phyloP scores from a whole-genome alignment of 257 asterid genomes.

The Lantana camara region DNA sequence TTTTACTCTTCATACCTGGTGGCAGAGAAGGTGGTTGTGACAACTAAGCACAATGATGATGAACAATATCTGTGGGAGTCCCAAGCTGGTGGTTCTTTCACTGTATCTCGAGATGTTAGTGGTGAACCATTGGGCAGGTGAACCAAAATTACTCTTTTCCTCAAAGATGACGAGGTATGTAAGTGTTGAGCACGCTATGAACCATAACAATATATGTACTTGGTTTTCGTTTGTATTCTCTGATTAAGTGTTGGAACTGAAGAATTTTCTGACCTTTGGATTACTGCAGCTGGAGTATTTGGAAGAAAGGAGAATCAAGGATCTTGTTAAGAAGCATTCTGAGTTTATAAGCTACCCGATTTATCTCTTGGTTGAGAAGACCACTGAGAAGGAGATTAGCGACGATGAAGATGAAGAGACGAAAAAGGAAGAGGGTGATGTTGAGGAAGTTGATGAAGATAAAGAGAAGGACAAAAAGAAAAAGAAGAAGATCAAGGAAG shows the following conservation, averaged over 20 bases:
- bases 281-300: conserved; percentile 30
- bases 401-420: conserved; percentile 41
- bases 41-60: too few species aligned
- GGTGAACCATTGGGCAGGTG: conserved; percentile 41
- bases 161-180: conserved; percentile 38
- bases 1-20: too few species aligned
- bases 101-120: conserved; percentile 21
- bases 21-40: too few species aligned
- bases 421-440: conserved; percentile 30
- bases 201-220: too few species aligned
- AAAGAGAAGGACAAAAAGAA: conserved; percentile 28
- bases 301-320: too few species aligned
- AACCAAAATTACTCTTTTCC: conserved; percentile 34
- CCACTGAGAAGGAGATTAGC: conserved; percentile 35
- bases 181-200: too few species aligned
- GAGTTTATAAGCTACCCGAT: too few species aligned
- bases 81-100: too few species aligned
- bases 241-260: not conserved
- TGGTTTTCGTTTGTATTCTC: not conserved
- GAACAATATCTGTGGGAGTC: too few species aligned
- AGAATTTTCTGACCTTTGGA: too few species aligned
- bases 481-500: conserved; percentile 33
- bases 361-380: too few species aligned
- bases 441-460: conserved; percentile 29
- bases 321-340: too few species aligned